Evolutionary conservation across 83 land plant species (phyloP), one percentile per base, ranked within the genome.

Genomic region (Picea abies): DNA sequence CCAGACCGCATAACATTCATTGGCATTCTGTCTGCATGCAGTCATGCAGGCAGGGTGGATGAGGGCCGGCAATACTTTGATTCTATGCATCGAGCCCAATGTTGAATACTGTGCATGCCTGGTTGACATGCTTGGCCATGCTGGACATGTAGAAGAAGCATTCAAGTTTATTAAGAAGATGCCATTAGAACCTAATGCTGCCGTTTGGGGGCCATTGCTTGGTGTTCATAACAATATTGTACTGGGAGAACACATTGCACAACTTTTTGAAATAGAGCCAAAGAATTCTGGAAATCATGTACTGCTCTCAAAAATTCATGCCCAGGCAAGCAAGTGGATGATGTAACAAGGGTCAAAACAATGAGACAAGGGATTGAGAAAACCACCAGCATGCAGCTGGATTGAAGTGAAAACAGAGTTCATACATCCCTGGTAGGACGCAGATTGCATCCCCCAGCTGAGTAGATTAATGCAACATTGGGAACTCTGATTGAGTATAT

Each of bases 341-440:
- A 63, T 63, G 65, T 89, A 5, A 79, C 88, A n/a, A 79, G 84
- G 75, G 88, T 78, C 67, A 88, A 91, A 84, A 87, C 76, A 75
- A 83, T 90, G 6, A 83, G 88, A 63, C 39, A 69, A 80, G 69
- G 75, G 69, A 81, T 4, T 85, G 67, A 86, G 83, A 37, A 90
- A 87, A 76, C n/a, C 5, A 16, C 26, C 60, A 22, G 78, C 52
- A 41, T 75, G 72, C 26, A 75, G 78, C 60, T 75, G 78, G 78
- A 75, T 75, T 75, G 78, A 44, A 49, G 37, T 19, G 5, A 75
- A 14, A 47, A 47, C 26, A 41, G 16, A n/a, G 25, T 75, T 20
- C 78, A 75, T 75, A 39, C 11, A 49, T 75, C 41, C 60, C n/a
- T 22, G 16, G 20, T 11, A 20, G 78, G 78, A 22, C n/a, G 41